Conservation (phyloP, 1,284 basidiomycete genomes). For the Fomitopsis palustris region DNA sequence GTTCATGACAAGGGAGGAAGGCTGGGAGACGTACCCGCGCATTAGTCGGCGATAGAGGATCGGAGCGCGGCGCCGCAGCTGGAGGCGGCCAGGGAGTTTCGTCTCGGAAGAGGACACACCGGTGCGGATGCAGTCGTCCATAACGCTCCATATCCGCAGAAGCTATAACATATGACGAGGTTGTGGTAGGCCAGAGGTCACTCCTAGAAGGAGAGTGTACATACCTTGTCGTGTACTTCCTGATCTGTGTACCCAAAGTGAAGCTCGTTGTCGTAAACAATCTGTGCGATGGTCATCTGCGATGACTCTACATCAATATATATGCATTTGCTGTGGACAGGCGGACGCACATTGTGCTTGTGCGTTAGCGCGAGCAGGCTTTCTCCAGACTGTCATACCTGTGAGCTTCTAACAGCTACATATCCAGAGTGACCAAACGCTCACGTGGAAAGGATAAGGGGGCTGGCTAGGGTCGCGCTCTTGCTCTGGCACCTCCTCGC, state of each 20-base stretch:
- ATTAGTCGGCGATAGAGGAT: slow-evolving; percentile 86
- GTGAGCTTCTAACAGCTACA: not conserved
- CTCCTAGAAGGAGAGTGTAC: too few relatives aligned
- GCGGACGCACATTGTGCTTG: slow-evolving; percentile 72
- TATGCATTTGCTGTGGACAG: not conserved
- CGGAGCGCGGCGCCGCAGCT: slow-evolving; percentile 77
- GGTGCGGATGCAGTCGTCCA: slow-evolving; percentile 90
- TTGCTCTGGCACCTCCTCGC: slow-evolving; percentile 16
- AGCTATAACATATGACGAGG: slow-evolving; percentile 39
- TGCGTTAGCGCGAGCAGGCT: slow-evolving; percentile 74
- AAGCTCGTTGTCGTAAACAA: slow-evolving; percentile 94
- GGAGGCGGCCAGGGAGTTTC: slow-evolving; percentile 83
- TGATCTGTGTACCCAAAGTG: slow-evolving; percentile 72
- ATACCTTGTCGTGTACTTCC: slow-evolving; percentile 78
- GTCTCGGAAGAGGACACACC: slow-evolving; percentile 81
- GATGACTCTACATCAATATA: not conserved
- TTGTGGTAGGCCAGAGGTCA: too few relatives aligned
- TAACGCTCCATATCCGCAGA: slow-evolving; percentile 83
- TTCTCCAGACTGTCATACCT: slow-evolving; percentile 55
- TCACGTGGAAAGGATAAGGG: slow-evolving; percentile 71
- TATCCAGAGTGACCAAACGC: slow-evolving; percentile 4
- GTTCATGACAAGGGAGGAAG: not conserved
- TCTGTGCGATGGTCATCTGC: slow-evolving; percentile 90
- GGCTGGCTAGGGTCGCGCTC: slow-evolving; percentile 45
- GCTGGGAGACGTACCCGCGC: slow-evolving; percentile 59